Base-by-base conservation (phyloP, 1,139 yeast species). In the Kodamaea plutei region DNA sequence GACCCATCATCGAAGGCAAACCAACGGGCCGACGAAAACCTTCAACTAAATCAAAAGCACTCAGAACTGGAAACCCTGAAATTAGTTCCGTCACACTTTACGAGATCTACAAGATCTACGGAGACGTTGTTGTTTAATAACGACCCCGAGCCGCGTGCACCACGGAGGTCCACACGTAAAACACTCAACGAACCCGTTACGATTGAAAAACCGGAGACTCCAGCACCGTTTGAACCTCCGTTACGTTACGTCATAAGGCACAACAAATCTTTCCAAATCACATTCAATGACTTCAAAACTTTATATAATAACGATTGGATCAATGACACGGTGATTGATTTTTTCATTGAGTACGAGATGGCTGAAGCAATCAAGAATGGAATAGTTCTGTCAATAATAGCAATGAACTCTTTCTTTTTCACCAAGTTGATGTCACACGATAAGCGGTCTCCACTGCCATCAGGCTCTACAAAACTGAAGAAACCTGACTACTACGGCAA, bases 321-420 rank as follows among this genome's bases (percentile, higher is more conserved):
- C 19, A 83, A 83, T 51, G 93, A 83, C 45, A 67, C 79, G 1
- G 63, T 83, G 25, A 76, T 83, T 29, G 93, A 83, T 49, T 83
- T 83, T 48, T 82, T 82, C 46, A 61, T 80, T 15, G 75, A 73
- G 36, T 80, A 69, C 48, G 75, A 71, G 41, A 56, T 69, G 6
- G 79, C 79, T 20, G 47, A 56, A 20, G 70, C 68, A 39, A 60
- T 6, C 33, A 45, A 23, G 43, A 45, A 13, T 39, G 42, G 13
- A 35, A 42, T 44, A 5, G 34, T 64, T 9, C 35, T 47, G 1
- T 63, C 59, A 3, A 70, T 81, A 2, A 75, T 79, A 49, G 69
- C 88, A 2, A 76, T 91, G 54, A 85, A 87, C 48, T 83, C 96
- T 0, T 93, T 85, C 51, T 89, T 93, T 54, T 91, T 73, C 58